Conservation (phyloP, 225 moss, liverwort and hornwort species). For the Marchantia polymorpha region DNA sequence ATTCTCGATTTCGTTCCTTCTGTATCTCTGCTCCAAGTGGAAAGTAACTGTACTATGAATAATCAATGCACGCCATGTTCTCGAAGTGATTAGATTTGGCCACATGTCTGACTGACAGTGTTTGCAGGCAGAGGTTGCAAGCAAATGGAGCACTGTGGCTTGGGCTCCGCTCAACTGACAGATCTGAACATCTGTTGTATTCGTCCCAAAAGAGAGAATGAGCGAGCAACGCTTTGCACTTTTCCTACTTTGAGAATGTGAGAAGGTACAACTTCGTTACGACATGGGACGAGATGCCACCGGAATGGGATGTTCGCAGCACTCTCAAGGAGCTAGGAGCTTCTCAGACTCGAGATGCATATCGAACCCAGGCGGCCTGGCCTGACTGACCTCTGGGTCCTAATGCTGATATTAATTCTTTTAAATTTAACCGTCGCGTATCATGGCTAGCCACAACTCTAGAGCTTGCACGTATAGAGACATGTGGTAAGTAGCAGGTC, state of each 20-base stretch:
- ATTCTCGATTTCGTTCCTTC: too few species aligned
- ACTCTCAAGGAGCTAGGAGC: not conserved
- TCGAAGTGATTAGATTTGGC: not conserved
- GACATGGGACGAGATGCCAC: not conserved
- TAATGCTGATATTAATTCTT: not conserved
- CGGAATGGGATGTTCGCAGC: not conserved
- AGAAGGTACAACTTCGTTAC: constrained; percentile 3
- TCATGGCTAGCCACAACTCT: not conserved
- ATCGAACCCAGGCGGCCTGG: not conserved
- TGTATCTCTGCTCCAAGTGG: not conserved
- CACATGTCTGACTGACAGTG: constrained; percentile 5
- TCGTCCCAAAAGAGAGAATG: not conserved
- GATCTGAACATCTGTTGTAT: not conserved
- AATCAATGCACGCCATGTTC: not conserved
- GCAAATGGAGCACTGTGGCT: not conserved
- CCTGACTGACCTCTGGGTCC: not conserved
- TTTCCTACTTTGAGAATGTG: constrained; percentile 2
- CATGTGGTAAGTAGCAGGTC: constrained; percentile 11
- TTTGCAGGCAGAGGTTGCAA: not conserved
- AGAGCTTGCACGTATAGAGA: not conserved
- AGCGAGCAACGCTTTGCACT: not conserved
- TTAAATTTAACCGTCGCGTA: not conserved
- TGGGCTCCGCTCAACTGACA: not conserved
- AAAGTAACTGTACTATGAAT: not conserved
- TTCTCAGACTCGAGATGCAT: not conserved